Base-by-base conservation (phyloP, 208 protist genomes). In the Trypanosoma congolense region DNA sequence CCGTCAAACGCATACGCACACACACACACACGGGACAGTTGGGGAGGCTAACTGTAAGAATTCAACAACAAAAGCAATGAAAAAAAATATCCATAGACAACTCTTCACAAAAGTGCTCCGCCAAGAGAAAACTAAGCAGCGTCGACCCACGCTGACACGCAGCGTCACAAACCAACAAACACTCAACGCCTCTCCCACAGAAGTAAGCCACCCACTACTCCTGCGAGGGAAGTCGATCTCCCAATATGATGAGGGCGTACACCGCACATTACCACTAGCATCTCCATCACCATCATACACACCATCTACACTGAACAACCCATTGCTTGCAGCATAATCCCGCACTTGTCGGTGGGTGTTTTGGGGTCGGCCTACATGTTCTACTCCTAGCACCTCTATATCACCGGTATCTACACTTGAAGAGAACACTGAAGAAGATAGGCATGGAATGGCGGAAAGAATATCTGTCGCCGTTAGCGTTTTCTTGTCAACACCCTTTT, bases 231-330 rank as follows among this genome's bases (percentile, higher is more conserved):
- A 89, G 4, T 35, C 49, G 30, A 84, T 87, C 42, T 87, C 80
- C 84, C 84, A 92, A 57, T 80, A 92, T 42, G 75, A 53, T 12
- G 70, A 51, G 5, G 84, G 84, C 8, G 84, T 92, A 43, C 58
- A 70, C 12, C 25, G 47, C 8, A 48, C 33, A 4, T 53, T 21
- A 21, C 14, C 33, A 6, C 12, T 38, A n/a, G 10, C 41, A 45
- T 63, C 56, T 4, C 36, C 16, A 14, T 29, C 31, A 16, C n/a
- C 42, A 2, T 5, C 24, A 16, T 51, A 19, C n/a, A 16, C 18
- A 10, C 26, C 25, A 38, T 38, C 44, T 25, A 22, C 42, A 46
- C 42, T n/a, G 21, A 9, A 31, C 6, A 41, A 19, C 30, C 12
- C 10, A 26, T 46, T 28, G 26, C 59, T 51, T 2, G 28, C 44